Base-by-base conservation (phyloP, 2,329 filamentous ascomycete genomes). In the Colletotrichum sp. region DNA sequence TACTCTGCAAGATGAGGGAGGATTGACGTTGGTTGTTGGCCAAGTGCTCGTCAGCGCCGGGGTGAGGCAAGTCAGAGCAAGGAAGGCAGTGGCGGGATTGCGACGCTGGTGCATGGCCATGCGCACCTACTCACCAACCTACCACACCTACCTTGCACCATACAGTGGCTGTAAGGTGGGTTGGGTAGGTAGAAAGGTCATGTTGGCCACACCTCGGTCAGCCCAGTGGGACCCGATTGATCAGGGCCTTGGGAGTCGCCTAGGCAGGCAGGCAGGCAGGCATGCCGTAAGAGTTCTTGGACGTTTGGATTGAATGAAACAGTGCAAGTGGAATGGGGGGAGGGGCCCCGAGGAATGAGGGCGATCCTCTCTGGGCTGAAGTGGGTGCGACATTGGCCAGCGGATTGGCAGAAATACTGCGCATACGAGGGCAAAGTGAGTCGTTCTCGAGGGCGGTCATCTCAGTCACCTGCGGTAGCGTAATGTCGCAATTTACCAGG, bases 1-100 rank as follows among this genome's bases (percentile, higher is more conserved):
- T 32, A 65, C n/a, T 30, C 73, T 73, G 73, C 73, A 73, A 69
- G 70, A 73, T 76, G 70, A 73, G 57, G 63, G 26, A 73, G 44
- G n/a, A 69, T 62, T 73, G 73, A 69, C 70, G 73, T 76, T 76
- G 59, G 21, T 63, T 49, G 36, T 39, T 49, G 70, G 39, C 60
- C 64, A 49, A 39, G 69, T 34, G 69, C 24, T 21, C 36, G 44
- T 49, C 55, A 26, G 26, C 55, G 55, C 55, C 13, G 57, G 36
- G n/a, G 64, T 24, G 30, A 69, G 55, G 55, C 36, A 66, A 30
- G 52, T 39, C 30, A 62, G 16, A 21, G 73, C 63, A 76, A 59
- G 73, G 63, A 68, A 67, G 69, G 34, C 39, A 55, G 71, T 72
- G 69, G 69, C 59, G 28, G 70, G 15, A 67, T 28, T 68, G 72